Conservation (phyloP, 2,329 filamentous ascomycete genomes). For the Hypomyces perniciosus region DNA sequence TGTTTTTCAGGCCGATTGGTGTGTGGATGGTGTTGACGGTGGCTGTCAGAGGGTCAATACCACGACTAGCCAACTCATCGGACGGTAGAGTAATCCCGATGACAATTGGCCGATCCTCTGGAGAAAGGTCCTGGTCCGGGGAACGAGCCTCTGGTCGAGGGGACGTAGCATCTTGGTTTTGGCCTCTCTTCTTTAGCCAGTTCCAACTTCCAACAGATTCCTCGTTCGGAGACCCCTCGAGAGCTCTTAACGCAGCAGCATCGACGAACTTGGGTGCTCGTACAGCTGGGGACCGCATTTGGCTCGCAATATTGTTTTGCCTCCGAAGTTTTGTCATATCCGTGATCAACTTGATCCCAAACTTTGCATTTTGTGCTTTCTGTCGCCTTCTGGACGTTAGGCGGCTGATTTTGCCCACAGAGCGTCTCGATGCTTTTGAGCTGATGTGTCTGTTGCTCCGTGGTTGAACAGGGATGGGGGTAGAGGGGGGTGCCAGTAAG, state of each 20-base stretch:
- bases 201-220: slow-evolving; percentile 52
- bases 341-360: slow-evolving; percentile 63
- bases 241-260: slow-evolving; percentile 51
- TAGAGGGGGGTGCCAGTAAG: slow-evolving; percentile 14
- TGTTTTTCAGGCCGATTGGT: neutral
- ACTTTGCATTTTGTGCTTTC: slow-evolving; percentile 53
- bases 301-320: slow-evolving; percentile 31
- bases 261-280: slow-evolving; percentile 48
- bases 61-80: slow-evolving; percentile 20
- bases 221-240: slow-evolving; percentile 50
- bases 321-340: slow-evolving; percentile 54
- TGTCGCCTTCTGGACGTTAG: slow-evolving; percentile 56
- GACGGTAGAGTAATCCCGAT: slow-evolving; percentile 64
- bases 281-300: slow-evolving; percentile 24
- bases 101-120: slow-evolving; percentile 63
- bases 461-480: slow-evolving; percentile 13
- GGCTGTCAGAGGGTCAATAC: slow-evolving; percentile 46
- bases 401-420: slow-evolving; percentile 37
- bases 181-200: slow-evolving; percentile 43
- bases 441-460: slow-evolving; percentile 12
- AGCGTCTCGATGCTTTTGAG: slow-evolving; percentile 28
- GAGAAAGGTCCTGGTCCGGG: slow-evolving; percentile 50
- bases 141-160: slow-evolving; percentile 23
- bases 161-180: slow-evolving; percentile 22
- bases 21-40: slow-evolving; percentile 32